Conservation (phyloP, 768 basidiomycete species). For the Gymnopilus junonius region DNA sequence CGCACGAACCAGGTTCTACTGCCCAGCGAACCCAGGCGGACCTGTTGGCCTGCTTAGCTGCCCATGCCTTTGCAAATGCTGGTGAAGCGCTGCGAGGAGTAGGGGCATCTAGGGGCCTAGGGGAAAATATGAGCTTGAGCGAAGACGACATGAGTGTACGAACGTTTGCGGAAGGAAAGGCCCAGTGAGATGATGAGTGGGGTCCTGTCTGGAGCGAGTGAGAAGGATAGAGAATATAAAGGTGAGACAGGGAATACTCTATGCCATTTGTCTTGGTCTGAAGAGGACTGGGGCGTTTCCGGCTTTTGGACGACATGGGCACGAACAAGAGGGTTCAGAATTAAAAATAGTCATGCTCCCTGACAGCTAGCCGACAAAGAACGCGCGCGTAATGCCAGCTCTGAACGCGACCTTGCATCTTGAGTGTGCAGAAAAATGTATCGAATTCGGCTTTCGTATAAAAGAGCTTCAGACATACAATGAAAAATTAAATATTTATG, state of each 20-base stretch:
- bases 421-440: too few species aligned
- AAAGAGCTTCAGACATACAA: too few species aligned
- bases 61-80: conserved; percentile 12
- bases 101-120: conserved; percentile 43
- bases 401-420: too few species aligned
- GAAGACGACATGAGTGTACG: conserved; percentile 21
- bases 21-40: conserved; percentile 70
- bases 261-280: conserved; percentile 11
- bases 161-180: conserved; percentile 70
- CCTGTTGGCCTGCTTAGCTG: conserved; percentile 20
- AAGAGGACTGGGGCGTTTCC: conserved; percentile 12
- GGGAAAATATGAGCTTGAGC: not conserved
- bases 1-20: conserved; percentile 64
- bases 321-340: not conserved
- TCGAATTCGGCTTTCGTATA: too few species aligned
- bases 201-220: conserved; percentile 49
- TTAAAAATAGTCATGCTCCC: not conserved
- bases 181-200: conserved; percentile 62
- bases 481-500: too few species aligned
- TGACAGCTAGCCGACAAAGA: too few species aligned
- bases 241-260: conserved; percentile 10
- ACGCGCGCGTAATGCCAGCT: too few species aligned
- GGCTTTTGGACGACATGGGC: conserved; percentile 15
- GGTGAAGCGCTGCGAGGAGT: conserved; percentile 39
- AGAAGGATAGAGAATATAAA: not conserved